Conservation (phyloP, 257 asterid genomes). For the Gentiana macrophylla region DNA sequence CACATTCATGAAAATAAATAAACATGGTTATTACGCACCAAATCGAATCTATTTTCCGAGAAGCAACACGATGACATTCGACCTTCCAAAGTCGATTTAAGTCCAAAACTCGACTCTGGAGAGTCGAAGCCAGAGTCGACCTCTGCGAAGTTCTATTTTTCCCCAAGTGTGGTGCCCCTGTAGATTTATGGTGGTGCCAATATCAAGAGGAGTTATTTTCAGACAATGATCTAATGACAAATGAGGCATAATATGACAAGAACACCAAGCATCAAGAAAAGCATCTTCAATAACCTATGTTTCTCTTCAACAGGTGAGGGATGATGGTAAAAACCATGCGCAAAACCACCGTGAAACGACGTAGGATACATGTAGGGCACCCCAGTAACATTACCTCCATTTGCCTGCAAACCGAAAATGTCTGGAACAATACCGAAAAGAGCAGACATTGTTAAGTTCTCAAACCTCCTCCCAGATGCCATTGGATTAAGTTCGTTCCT, state of each 20-base stretch:
- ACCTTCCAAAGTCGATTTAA: no score
- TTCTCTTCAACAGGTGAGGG: conserved; percentile 38
- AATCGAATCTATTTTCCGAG: no score
- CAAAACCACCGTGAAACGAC: conserved; percentile 61
- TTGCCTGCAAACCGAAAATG: conserved; percentile 48
- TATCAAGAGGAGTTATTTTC: neutral
- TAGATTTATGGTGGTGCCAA: no score
- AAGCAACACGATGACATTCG: no score
- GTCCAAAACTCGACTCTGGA: no score
- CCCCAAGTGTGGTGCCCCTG: no score
- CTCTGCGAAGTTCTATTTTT: no score
- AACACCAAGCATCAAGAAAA: conserved; percentile 27
- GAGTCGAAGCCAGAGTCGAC: no score
- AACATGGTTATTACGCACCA: no score
- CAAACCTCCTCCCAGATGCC: conserved; percentile 57
- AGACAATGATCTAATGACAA: neutral
- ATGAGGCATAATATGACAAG: neutral
- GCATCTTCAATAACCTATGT: conserved; percentile 34
- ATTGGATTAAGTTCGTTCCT: conserved; percentile 46
- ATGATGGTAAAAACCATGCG: conserved; percentile 53
- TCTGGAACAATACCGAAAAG: conserved; percentile 49
- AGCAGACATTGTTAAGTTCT: conserved; percentile 47
- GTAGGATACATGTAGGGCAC: conserved; percentile 54
- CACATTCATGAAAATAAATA: no score
- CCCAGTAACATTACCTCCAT: conserved; percentile 61